phyloP scores from a whole-genome alignment of 2,329 filamentous ascomycete species.

The Sporothrix inflata region DNA sequence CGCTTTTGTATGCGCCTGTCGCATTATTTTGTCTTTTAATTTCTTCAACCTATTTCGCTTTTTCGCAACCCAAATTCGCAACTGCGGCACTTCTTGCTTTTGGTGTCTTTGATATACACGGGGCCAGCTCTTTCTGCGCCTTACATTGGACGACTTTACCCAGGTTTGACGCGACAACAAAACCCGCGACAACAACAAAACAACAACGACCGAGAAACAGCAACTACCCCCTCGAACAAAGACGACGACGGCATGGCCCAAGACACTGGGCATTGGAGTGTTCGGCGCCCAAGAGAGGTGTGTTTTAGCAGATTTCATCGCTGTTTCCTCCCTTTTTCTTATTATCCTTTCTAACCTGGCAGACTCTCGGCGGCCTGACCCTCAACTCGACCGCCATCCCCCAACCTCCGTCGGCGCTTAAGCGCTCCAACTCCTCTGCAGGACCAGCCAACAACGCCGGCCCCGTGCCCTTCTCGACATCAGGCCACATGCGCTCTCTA shows the following conservation, averaged over 20 bases:
- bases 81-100: neutral
- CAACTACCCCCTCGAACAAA: neutral
- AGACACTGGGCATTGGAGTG: slow-evolving; percentile 85
- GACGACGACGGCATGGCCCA: slow-evolving; percentile 69
- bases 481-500: slow-evolving; percentile 77
- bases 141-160: neutral
- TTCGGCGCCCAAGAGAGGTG: slow-evolving; percentile 90
- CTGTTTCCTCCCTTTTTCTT: slow-evolving; percentile 22
- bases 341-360: slow-evolving; percentile 31
- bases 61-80: slow-evolving; percentile 13
- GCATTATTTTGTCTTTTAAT: slow-evolving; percentile 20
- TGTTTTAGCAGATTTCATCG: slow-evolving; percentile 32
- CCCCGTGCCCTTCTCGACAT: slow-evolving; percentile 58
- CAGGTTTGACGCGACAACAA: neutral
- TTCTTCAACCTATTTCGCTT: slow-evolving; percentile 22
- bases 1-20: neutral
- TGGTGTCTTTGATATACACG: neutral
- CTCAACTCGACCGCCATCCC: slow-evolving; percentile 78
- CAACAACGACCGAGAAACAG: neutral
- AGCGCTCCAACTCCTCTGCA: slow-evolving; percentile 81
- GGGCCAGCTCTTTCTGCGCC: neutral
- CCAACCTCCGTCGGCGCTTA: slow-evolving; percentile 89
- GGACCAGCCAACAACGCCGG: slow-evolving; percentile 59
- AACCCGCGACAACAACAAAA: neutral
- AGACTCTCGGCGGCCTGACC: slow-evolving; percentile 87